phyloP scores from a whole-genome alignment of 192 early-diverging fungal species.

The Diversispora epigaea region DNA sequence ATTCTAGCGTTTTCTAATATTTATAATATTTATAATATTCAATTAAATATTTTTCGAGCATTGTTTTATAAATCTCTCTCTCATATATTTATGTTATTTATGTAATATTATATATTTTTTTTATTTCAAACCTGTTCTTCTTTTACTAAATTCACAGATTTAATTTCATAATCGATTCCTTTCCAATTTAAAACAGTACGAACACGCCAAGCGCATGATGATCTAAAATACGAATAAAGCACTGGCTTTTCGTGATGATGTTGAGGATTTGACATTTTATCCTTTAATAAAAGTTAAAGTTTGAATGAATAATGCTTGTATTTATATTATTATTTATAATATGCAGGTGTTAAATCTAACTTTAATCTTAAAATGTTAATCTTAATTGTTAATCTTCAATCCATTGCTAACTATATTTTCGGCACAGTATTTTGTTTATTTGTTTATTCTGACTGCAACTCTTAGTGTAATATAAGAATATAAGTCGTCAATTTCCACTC shows the following conservation, averaged over 20 bases:
- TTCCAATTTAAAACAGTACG: slow-evolving; percentile 77
- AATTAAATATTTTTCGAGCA: neutral
- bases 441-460: too few relatives aligned
- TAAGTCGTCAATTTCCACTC: too few relatives aligned
- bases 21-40: neutral
- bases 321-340: too few relatives aligned
- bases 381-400: too few relatives aligned
- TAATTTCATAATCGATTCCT: slow-evolving; percentile 64
- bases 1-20: slow-evolving; percentile 49
- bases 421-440: too few relatives aligned
- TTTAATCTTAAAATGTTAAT: too few relatives aligned
- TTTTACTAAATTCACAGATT: slow-evolving; percentile 69
- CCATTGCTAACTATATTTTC: too few relatives aligned
- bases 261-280: too few relatives aligned
- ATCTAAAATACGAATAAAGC: slow-evolving; percentile 79
- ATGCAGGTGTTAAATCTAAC: too few relatives aligned
- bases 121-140: slow-evolving; percentile 62
- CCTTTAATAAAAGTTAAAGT: too few relatives aligned
- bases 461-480: too few relatives aligned
- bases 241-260: slow-evolving; percentile 38
- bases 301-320: too few relatives aligned
- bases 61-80: neutral
- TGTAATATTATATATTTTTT: neutral
- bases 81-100: neutral
- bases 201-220: slow-evolving; percentile 73